phyloP scores from a whole-genome alignment of 345 rosid genomes.

The Corymbia maculata region DNA sequence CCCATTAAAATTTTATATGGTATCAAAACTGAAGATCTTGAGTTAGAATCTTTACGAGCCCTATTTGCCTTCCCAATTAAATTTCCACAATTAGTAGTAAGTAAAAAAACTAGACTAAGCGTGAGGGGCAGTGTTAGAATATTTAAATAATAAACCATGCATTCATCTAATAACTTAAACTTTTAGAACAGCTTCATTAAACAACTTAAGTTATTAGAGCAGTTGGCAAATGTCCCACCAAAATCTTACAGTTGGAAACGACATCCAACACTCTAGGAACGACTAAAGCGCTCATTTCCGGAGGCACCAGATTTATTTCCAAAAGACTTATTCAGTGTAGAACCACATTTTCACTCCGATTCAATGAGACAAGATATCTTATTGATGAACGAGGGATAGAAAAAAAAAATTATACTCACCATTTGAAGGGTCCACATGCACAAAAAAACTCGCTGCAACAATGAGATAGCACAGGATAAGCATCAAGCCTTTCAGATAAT shows the following conservation, averaged over 20 bases:
- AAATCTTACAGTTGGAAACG: neutral
- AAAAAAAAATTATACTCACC: slow-evolving; percentile 15
- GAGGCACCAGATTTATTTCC: neutral
- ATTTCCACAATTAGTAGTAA: too few species aligned
- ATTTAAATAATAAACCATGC: too few species aligned
- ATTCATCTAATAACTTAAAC: too few species aligned
- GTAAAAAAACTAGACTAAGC: too few species aligned
- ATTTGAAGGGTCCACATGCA: slow-evolving; percentile 23
- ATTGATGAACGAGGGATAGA: neutral
- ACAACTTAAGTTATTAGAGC: too few species aligned
- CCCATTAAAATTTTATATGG: too few species aligned
- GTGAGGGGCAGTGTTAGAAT: too few species aligned
- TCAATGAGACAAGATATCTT: neutral
- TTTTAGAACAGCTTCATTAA: too few species aligned
- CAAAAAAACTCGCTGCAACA: slow-evolving; percentile 43
- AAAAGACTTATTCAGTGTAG: neutral
- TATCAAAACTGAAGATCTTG: too few species aligned
- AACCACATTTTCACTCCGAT: neutral
- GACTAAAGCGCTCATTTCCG: neutral
- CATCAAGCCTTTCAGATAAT: slow-evolving; percentile 45
- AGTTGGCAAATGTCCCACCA: too few species aligned
- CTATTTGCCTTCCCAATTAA: too few species aligned
- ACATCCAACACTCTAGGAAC: neutral
- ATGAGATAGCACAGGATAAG: slow-evolving; percentile 35
- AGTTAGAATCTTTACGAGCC: too few species aligned